Conservation (phyloP, 2,329 filamentous ascomycete genomes). For the Phoma sp. region DNA sequence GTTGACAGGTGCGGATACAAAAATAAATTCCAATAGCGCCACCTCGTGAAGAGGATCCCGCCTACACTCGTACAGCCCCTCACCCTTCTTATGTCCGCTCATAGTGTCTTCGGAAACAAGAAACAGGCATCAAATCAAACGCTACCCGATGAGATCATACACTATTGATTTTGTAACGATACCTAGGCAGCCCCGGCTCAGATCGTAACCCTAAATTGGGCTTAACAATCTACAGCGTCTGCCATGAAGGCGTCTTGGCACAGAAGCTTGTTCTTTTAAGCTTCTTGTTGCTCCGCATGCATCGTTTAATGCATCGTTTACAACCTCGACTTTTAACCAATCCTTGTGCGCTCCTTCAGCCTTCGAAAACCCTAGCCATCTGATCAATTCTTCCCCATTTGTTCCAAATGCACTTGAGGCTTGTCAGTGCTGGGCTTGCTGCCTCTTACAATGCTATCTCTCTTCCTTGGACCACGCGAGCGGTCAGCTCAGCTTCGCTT, state of each 20-base stretch:
- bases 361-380: neutral
- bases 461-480: slow-evolving; percentile 7
- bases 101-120: neutral
- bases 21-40: slow-evolving; percentile 1
- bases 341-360: neutral
- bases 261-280: neutral
- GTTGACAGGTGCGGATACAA: neutral
- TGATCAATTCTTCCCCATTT: slow-evolving; percentile 8
- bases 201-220: neutral
- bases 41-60: neutral
- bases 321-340: neutral
- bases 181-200: neutral
- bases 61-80: neutral
- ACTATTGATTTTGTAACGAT: no score
- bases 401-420: neutral
- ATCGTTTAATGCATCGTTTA: no score
- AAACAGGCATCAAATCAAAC: neutral
- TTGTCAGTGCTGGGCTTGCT: slow-evolving; percentile 4
- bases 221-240: neutral
- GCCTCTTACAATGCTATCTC: slow-evolving; percentile 8
- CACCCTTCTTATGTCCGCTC: neutral
- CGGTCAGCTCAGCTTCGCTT: neutral
- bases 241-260: neutral
- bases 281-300: neutral
- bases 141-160: neutral